A percentile compares a stretch with the other conserved stretches of the same genome.
Evolutionary conservation across 768 basidiomycete genomes (phyloP).

Genomic region (Inosperma sp.): DNA sequence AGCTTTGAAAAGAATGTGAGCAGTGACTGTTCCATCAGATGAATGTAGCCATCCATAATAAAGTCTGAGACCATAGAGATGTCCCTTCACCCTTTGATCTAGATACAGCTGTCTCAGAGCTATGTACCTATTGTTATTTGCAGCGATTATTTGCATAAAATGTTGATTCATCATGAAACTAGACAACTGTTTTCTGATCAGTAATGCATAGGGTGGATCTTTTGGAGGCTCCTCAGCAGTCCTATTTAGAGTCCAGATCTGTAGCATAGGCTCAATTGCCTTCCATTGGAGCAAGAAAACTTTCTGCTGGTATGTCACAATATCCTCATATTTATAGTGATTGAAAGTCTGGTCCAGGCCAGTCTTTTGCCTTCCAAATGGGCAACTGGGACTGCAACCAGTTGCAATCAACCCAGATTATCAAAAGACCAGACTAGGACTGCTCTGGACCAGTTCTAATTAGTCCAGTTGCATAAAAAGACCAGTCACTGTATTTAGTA

Average conservation of each 20-base stretch:
- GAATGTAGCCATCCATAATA: conserved; percentile 22
- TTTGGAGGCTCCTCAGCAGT: neutral
- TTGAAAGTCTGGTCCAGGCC: conserved; percentile 24
- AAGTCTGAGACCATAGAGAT: conserved; percentile 40
- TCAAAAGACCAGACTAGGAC: too few relatives aligned
- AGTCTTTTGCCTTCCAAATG: too few relatives aligned
- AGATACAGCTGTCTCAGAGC: conserved; percentile 23
- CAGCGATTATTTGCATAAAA: conserved; percentile 38
- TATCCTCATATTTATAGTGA: conserved; percentile 30
- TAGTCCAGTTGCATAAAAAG: too few relatives aligned
- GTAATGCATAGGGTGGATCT: neutral
- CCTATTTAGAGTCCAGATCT: neutral
- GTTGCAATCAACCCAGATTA: too few relatives aligned
- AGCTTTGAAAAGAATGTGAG: conserved; percentile 18
- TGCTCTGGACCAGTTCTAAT: too few relatives aligned
- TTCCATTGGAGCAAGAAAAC: conserved; percentile 26
- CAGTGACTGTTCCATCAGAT: conserved; percentile 13
- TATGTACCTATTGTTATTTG: conserved; percentile 27
- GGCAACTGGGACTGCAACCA: too few relatives aligned
- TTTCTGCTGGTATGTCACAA: conserved; percentile 29
- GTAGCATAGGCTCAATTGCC: conserved; percentile 1
- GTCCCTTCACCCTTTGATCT: conserved; percentile 36
- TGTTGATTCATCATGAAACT: conserved; percentile 38
- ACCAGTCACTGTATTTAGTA: too few relatives aligned
- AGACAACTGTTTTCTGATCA: conserved; percentile 9